phyloP scores from a whole-genome alignment of 2,329 filamentous ascomycete species.

The Phaeosphaeria sp. region DNA sequence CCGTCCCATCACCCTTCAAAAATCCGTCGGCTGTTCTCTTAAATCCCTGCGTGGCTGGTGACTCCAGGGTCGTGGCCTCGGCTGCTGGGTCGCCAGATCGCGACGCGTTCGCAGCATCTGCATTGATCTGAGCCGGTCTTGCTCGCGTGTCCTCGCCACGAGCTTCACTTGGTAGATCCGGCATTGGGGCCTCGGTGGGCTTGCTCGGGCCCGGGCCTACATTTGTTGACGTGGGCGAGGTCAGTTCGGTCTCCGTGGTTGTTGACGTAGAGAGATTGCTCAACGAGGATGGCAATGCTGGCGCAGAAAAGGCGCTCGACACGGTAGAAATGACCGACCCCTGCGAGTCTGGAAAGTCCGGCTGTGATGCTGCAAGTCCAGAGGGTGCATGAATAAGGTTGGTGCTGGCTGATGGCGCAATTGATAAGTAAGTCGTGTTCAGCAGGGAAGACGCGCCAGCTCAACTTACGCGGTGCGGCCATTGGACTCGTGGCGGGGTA shows the following conservation, averaged over 20 bases:
- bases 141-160: constrained; percentile 46
- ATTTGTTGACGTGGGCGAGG: constrained; percentile 36
- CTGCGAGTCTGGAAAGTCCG: constrained; percentile 37
- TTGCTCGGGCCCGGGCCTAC: constrained; percentile 53
- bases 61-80: constrained; percentile 52
- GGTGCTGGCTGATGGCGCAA: constrained; percentile 25
- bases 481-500: constrained; percentile 21
- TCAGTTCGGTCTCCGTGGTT: constrained; percentile 37
- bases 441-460: constrained; percentile 20
- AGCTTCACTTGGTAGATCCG: constrained; percentile 58
- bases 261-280: constrained; percentile 43
- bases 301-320: constrained; percentile 43
- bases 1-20: constrained; percentile 58
- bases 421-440: constrained; percentile 25
- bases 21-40: constrained; percentile 81
- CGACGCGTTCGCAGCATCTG: constrained; percentile 30
- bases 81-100: constrained; percentile 41
- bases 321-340: constrained; percentile 42
- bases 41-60: constrained; percentile 56
- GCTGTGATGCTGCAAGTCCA: constrained; percentile 14
- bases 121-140: constrained; percentile 30
- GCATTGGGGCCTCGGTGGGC: constrained; percentile 24
- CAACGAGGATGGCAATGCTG: constrained; percentile 38
- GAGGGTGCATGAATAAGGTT: constrained; percentile 16
- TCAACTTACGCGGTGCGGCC: constrained; percentile 21